Evolutionary conservation across 1,284 basidiomycete species (phyloP).

Genomic region (Pseudozyma flocculosa): DNA sequence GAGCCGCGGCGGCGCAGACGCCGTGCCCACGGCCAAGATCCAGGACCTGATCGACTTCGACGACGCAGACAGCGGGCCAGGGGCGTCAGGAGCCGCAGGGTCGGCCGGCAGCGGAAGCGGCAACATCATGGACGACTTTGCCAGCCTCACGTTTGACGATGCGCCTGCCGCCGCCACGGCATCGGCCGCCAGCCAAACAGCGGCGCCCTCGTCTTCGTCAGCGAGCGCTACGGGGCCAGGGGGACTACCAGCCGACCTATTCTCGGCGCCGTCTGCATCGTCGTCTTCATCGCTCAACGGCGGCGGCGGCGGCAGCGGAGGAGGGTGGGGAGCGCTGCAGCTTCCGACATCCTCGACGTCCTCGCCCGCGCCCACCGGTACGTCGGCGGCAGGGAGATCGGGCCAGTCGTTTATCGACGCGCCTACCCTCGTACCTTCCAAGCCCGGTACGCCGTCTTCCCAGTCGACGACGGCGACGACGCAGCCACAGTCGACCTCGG

Average conservation of each 20-base stretch:
- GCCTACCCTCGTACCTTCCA: constrained; percentile 16
- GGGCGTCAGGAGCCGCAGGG: not conserved
- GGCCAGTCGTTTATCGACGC: constrained; percentile 3
- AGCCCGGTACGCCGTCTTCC: not conserved
- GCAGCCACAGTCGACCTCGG: constrained; percentile 11
- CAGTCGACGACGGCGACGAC: constrained; percentile 4
- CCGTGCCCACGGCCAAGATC: constrained; percentile 52
- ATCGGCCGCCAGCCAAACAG: not conserved
- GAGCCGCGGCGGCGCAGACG: constrained; percentile 42
- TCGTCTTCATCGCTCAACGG: no score
- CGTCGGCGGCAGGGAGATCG: not conserved
- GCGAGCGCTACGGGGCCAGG: constrained; percentile 9
- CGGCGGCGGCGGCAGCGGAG: constrained; percentile 1
- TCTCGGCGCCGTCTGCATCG: constrained; percentile 1
- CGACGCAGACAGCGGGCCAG: constrained; percentile 15
- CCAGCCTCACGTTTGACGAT: constrained; percentile 45
- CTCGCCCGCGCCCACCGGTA: constrained; percentile 5
- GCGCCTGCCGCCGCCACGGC: constrained; percentile 2
- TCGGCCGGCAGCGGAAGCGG: not conserved
- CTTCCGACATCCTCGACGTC: constrained; percentile 31
- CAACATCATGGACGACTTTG: constrained; percentile 50
- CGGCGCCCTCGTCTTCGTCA: no score
- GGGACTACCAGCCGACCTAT: constrained; percentile 28
- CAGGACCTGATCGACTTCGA: constrained; percentile 55
- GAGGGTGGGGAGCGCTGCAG: constrained; percentile 45